Evolutionary conservation across 805 yeast genomes (phyloP), one percentile per base, ranked within the genome.

Genomic region (Yarrowia deformans): DNA sequence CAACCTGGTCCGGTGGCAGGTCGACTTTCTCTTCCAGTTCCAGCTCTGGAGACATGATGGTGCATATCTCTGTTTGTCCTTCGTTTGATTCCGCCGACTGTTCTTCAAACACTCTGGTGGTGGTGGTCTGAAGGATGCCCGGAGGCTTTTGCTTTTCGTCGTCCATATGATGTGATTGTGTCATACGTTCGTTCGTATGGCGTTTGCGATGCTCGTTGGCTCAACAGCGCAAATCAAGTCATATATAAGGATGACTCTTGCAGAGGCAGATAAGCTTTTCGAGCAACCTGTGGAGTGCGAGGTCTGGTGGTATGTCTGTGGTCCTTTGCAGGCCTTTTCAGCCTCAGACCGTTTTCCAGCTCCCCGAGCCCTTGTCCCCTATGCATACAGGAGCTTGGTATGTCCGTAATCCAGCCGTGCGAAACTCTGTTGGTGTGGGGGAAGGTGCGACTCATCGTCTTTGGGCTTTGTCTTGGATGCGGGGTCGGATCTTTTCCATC

Each of bases 361-460:
- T 19, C 16, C 32, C 16, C 6, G 2, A 8, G 8, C 7, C 66
- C 66, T 45, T 60, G 50, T 43, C 18, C 32, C 2, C 39, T 3
- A 14, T 32, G 52, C 66, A 32, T 45, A 29, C 19, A 13, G 32
- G 35, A 23, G 61, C 48, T 16, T 40, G 46, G 29, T 45, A 18
- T 60, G 42, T 45, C 66, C 66, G 66, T 45, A 39, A 18, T 45
- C 52, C 52, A 45, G 66, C 66, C 66, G 52, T 35, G 50, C 42
- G 8, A 60, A 60, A 60, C 66, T 45, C 52, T 60, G 40, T 60
- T 60, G 34, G 50, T 60, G 66, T 60, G 66, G 66, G 66, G 66
- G 52, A 60, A 19, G 29, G 39, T 29, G 34, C 45, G 16, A 16
- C 16, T 19, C 19, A 23, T 55, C 61, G 14, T 13, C 13, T 5